Percentiles rank a stretch among this genome's conserved stretches.
Conservation (phyloP, 2,329 filamentous ascomycete species). For the Phyllosticta citrichinensis region DNA sequence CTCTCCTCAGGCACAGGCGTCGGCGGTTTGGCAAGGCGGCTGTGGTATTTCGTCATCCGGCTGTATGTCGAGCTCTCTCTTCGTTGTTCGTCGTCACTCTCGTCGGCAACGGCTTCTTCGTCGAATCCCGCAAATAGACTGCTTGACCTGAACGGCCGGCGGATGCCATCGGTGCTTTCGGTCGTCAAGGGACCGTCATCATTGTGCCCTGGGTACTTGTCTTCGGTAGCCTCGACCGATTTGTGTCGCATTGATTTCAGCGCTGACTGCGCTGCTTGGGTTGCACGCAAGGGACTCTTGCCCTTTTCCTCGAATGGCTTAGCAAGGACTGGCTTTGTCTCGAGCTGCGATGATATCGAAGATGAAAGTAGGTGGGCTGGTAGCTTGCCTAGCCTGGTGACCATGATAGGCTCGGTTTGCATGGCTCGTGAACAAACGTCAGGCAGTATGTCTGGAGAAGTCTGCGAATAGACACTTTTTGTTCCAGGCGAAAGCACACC, state of each 20-base stretch:
- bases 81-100: slow-evolving; percentile 50
- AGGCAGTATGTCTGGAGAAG: slow-evolving; percentile 42
- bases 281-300: slow-evolving; percentile 8
- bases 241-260: slow-evolving; percentile 8
- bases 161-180: slow-evolving; percentile 48
- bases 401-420: slow-evolving; percentile 85
- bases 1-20: slow-evolving; percentile 35
- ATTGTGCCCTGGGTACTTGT: slow-evolving; percentile 69
- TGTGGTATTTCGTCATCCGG: slow-evolving; percentile 42
- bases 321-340: slow-evolving; percentile 2
- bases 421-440: slow-evolving; percentile 48
- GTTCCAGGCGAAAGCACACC: slow-evolving; percentile 70
- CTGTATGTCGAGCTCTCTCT: slow-evolving; percentile 25
- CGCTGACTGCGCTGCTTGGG: slow-evolving; percentile 1
- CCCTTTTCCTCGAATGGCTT: slow-evolving; percentile 11
- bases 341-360: slow-evolving; percentile 50
- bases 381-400: slow-evolving; percentile 67
- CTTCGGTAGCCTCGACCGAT: slow-evolving; percentile 35
- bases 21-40: slow-evolving; percentile 29
- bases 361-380: slow-evolving; percentile 73
- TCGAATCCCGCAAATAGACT: slow-evolving; percentile 77
- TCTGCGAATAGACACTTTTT: slow-evolving; percentile 78
- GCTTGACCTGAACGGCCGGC: slow-evolving; percentile 64
- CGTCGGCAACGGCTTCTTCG: slow-evolving; percentile 50
- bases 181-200: slow-evolving; percentile 64